Evolutionary conservation across 768 basidiomycete species (phyloP), one percentile per base, ranked within the genome.

Genomic region (Tricholoma matsutake): DNA sequence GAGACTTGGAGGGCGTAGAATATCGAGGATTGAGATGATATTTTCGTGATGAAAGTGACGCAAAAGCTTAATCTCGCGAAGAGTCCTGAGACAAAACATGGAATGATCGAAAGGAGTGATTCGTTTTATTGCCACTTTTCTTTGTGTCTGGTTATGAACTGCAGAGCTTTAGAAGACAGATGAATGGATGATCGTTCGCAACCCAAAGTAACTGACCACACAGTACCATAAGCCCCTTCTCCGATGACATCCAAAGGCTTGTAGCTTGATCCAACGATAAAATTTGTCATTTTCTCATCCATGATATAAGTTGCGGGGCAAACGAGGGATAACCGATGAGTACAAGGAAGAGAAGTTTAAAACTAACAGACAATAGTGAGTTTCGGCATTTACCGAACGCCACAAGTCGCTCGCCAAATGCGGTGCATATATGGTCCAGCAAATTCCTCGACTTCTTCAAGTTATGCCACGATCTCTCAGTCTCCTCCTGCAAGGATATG

Each of bases 1-100:
- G 63, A 95, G 76, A 63, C 79, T 83, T 28, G 85, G 77, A 0
- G 97, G 96, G 57, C 86, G 85, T 66, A 96, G 84, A 69, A 98
- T 96, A 72, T 98, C 97, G 61, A 98, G 82, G 69, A 98, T 95
- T 11, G 92, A 86, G 74, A 98, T 98, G 77, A 98, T 96, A 72
- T 96, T 88, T 70, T 89, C 88, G 73, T 89, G 87, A 67, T 83
- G 83, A 60, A 92, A 90, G 79, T 94, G 92, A 41, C 91, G 87
- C 57, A 98, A 84, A 16, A 98, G 85, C 78, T 97, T 98, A 73
- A 97, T 90, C 79, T 97, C 93, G 63, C 92, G 80, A 7, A 94
- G 82, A 6, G 92, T 94, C 13, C 86, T 79, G 4, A 95, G 82
- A 71, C 89, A 92, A 74, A 95, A 95, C 92, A 94, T 92, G 39